Evolutionary conservation across 1,284 basidiomycete species (phyloP).

Genomic region (Ceratobasidium sp.): DNA sequence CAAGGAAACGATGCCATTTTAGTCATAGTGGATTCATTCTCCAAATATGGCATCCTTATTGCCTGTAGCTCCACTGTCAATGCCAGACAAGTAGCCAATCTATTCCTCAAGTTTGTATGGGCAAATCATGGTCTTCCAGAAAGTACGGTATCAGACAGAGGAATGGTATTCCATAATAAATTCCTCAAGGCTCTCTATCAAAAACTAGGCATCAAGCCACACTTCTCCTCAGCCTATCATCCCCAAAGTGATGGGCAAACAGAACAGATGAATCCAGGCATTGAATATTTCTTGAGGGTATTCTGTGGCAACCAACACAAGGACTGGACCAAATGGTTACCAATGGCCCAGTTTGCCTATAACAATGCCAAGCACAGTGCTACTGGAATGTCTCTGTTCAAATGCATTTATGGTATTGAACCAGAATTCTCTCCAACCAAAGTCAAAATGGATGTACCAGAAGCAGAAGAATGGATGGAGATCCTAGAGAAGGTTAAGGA

Average conservation of each 20-base stretch:
- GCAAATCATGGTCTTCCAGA: conserved; percentile 28
- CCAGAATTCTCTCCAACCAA: not conserved
- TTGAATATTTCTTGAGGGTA: not conserved
- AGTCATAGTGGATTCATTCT: too few species aligned
- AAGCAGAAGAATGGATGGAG: too few species aligned
- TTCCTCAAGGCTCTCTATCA: conserved; percentile 44
- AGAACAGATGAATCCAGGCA: conserved; percentile 25
- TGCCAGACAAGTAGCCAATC: conserved; percentile 8
- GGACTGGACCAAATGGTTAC: too few species aligned
- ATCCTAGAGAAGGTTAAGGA: too few species aligned
- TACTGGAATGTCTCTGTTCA: too few species aligned
- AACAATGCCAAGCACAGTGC: too few species aligned
- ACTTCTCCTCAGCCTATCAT: conserved; percentile 45
- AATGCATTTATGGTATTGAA: too few species aligned
- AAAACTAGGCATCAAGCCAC: conserved; percentile 39
- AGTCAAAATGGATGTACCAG: too few species aligned
- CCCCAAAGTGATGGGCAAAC: conserved; percentile 44
- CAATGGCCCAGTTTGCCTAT: too few species aligned
- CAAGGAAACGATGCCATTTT: too few species aligned
- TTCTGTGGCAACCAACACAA: too few species aligned
- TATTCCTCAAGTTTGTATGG: conserved; percentile 22
- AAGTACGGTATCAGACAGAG: conserved; percentile 12
- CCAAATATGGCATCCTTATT: too few species aligned
- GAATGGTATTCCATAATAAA: conserved; percentile 45
- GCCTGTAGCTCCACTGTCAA: not conserved